Conservation (phyloP, 2,329 filamentous ascomycete genomes). For the Aspergillus sp. region DNA sequence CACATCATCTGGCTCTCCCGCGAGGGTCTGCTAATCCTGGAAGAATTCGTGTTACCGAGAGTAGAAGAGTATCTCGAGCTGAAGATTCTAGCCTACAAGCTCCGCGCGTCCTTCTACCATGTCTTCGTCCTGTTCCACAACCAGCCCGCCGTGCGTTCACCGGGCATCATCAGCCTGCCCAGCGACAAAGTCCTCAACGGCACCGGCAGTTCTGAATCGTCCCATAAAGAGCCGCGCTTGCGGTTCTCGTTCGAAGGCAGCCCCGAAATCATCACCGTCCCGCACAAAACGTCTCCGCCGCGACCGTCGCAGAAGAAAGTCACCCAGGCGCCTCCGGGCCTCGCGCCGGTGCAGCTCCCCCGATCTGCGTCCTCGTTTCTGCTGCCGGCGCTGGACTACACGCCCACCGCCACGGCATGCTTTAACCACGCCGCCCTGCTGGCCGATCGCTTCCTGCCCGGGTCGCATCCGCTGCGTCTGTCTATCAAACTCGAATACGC, state of each 20-base stretch:
- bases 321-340: slow-evolving; percentile 31
- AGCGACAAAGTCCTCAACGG: slow-evolving; percentile 26
- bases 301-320: slow-evolving; percentile 4
- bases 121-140: slow-evolving; percentile 97
- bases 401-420: slow-evolving; percentile 74
- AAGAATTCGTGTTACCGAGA: slow-evolving; percentile 81
- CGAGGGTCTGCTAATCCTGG: slow-evolving; percentile 83
- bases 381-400: slow-evolving; percentile 74
- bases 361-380: slow-evolving; percentile 66
- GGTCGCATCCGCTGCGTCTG: slow-evolving; percentile 83
- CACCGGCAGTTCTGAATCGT: slow-evolving; percentile 13
- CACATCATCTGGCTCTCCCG: slow-evolving; percentile 95
- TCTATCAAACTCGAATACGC: slow-evolving; percentile 90
- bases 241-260: slow-evolving; percentile 19
- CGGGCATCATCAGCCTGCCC: slow-evolving; percentile 48
- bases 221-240: slow-evolving; percentile 16
- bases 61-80: slow-evolving; percentile 76
- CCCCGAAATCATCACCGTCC: slow-evolving; percentile 13
- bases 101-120: slow-evolving; percentile 92
- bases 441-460: slow-evolving; percentile 73
- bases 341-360: slow-evolving; percentile 30
- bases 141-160: slow-evolving; percentile 69
- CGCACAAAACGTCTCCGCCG: slow-evolving; percentile 2
- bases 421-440: slow-evolving; percentile 75
- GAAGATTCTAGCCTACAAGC: slow-evolving; percentile 85